Conservation (phyloP, 192 early-diverging fungal genomes). For the Entomortierella beljakovae region DNA sequence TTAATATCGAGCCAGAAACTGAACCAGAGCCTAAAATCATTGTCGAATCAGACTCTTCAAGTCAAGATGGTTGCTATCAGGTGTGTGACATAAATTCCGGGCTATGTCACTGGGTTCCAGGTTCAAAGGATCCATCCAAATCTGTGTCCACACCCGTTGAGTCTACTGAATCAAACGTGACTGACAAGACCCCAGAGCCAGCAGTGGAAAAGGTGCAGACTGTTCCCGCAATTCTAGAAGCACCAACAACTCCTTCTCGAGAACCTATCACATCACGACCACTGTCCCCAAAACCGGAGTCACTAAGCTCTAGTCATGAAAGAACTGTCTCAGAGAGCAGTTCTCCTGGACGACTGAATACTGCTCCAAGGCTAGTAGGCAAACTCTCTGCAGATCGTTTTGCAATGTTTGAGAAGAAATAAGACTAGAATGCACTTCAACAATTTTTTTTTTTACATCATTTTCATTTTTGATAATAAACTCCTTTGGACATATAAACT, state of each 20-base stretch:
- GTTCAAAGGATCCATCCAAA: too few relatives aligned
- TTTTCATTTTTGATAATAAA: background rate
- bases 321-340: constrained; percentile 2
- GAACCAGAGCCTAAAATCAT: background rate
- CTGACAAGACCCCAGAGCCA: background rate
- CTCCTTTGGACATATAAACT: background rate
- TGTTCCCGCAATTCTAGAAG: background rate
- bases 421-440: background rate
- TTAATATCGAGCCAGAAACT: background rate
- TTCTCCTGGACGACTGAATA: constrained; percentile 21
- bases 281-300: background rate
- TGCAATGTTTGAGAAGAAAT: constrained; percentile 49
- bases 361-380: constrained; percentile 37
- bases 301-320: background rate
- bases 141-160: background rate
- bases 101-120: constrained; percentile 46
- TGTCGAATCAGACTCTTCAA: too few relatives aligned
- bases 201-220: background rate
- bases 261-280: background rate
- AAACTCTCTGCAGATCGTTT: constrained; percentile 44
- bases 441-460: background rate
- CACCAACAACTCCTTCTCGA: background rate
- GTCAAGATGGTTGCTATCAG: constrained; percentile 36
- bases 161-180: background rate
- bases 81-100: constrained; percentile 36